phyloP scores from a whole-genome alignment of 2,329 filamentous ascomycete species.

The Metarhizium brunneum region DNA sequence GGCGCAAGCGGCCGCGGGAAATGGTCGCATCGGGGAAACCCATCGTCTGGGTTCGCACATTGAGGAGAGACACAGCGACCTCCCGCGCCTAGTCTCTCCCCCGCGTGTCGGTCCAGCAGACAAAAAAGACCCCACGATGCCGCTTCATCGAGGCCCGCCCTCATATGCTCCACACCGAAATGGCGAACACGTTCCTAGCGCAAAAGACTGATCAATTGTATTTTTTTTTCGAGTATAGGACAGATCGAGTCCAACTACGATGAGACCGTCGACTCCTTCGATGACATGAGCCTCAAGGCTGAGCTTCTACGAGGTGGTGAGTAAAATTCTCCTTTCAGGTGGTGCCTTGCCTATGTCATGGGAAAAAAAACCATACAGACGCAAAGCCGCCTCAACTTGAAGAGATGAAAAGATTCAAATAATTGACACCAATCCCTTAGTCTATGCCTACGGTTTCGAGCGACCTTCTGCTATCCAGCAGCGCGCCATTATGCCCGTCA shows the following conservation, averaged over 20 bases:
- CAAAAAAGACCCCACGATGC: constrained; percentile 3
- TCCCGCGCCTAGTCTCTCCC: background rate
- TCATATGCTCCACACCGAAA: constrained; percentile 2
- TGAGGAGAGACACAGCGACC: background rate
- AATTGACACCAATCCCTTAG: constrained; percentile 27
- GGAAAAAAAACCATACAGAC: background rate
- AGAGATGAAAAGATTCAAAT: background rate
- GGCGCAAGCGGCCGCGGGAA: background rate
- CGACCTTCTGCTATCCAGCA: constrained; percentile 99
- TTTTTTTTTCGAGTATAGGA: constrained; percentile 43
- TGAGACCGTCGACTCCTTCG: constrained; percentile 98
- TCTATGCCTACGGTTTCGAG: constrained; percentile 99
- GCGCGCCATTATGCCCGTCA: constrained; percentile 99
- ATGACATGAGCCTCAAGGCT: constrained; percentile 93
- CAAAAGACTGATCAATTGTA: constrained; percentile 13
- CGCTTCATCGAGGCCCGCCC: background rate
- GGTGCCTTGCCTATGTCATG: background rate
- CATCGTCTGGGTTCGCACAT: background rate
- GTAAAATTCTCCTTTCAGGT: constrained; percentile 12
- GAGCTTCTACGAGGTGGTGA: constrained; percentile 91
- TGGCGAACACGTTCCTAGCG: background rate
- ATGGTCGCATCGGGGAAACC: background rate
- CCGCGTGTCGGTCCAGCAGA: background rate
- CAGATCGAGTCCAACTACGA: constrained; percentile 99
- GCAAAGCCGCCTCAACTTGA: background rate